These are phyloP conservation scores for Avena sativa DNA, from an alignment of 176 grass and related monocot species.

Conservation along the genomic window DNA sequence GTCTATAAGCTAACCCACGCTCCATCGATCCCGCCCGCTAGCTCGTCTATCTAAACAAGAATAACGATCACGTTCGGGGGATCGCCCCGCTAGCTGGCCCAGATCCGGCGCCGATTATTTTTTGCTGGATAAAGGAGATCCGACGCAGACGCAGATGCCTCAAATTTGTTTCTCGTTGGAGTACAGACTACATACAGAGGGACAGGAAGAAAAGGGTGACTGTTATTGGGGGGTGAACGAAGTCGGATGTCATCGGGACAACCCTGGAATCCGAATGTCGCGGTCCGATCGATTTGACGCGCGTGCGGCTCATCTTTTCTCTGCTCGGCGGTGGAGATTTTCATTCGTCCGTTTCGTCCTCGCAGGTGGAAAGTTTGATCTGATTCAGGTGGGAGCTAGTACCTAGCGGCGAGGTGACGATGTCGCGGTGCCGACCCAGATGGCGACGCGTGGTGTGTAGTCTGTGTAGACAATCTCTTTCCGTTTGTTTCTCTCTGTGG, in stretches of 20 bases:
- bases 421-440: neutral
- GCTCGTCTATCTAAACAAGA: neutral
- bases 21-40: no score
- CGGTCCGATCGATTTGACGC: neutral
- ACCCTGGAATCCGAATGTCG: neutral
- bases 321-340: neutral
- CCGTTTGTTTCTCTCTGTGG: no score
- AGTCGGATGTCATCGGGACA: no score
- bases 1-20: neutral
- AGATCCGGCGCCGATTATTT: neutral
- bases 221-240: neutral
- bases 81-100: conserved; percentile 17
- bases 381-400: neutral
- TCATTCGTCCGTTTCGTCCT: neutral
- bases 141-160: neutral
- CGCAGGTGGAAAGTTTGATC: neutral
- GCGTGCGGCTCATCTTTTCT: neutral
- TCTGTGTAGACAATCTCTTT: no score
- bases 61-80: neutral
- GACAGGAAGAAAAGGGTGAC: neutral
- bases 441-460: neutral
- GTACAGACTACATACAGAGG: conserved; percentile 10
- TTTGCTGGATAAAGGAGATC: no score
- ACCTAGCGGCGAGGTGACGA: neutral
- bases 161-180: neutral